Base-by-base conservation (phyloP, 352 stramenopile genomes). In the Nothophytophthora sp. region DNA sequence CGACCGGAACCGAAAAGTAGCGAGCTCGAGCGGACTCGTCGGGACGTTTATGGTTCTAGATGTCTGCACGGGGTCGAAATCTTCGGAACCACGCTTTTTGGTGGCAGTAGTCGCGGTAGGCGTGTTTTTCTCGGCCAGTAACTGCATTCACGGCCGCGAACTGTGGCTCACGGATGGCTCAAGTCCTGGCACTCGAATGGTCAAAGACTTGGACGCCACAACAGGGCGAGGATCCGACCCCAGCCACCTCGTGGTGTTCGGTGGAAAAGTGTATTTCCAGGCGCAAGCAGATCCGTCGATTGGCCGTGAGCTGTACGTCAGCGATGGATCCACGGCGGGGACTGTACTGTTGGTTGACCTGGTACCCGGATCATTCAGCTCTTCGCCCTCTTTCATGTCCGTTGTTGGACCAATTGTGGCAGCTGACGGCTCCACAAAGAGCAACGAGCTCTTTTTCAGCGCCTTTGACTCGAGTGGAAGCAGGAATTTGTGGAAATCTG, bases 91-190 rank as follows among this genome's bases (percentile, higher is more conserved):
- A 15, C 52, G 49, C n/a, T 70, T 80, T 40, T 54, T 95, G 16
- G 73, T 61, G 2, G 72, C 20, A 60, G 56, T 9, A 32, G 53
- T 0, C 12, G 60, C 2, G 13, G 29, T 35, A 7, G 61, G 68
- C 18, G 53, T 93, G 2, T 89, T 86, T 44, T 95, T 96, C 50
- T 49, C 63, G 1, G 86, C 86, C 1, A 66, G 68, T 16, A 81
- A 96, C 60, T 76, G 85, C 34, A 48, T 70, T 11, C 60, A 77
- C 34, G 85, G 86, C 7, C 55, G 65, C 6, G 85, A 95, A 53
- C 67, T 96, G 13, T 96, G 83, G 82, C 25, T 67, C 19, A 83
- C 55, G 6, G 73, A 84, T 45, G 79, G 76, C 16, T 70, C 67
- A 0, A 9, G 16, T 7, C 20, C 28, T 27, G 78, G 72, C 16